A percentile compares a stretch with the other conserved stretches of the same genome.
phyloP scores from a whole-genome alignment of 441 rosid species.

The Cnidoscolus chayamansa region DNA sequence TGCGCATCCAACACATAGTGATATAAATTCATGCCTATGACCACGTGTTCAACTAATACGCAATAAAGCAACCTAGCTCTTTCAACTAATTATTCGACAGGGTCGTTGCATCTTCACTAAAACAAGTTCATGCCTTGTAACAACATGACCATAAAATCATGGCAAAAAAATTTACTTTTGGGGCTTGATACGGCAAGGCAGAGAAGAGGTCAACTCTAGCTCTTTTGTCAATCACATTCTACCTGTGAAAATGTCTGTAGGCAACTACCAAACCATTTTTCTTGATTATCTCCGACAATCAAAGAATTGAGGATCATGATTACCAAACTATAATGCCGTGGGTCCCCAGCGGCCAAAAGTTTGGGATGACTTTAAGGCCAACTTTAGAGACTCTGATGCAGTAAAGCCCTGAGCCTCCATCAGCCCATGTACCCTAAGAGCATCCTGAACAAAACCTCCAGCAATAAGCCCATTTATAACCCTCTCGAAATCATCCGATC shows the following conservation, averaged over 20 bases:
- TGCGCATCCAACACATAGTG: neutral
- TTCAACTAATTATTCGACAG: slow-evolving; percentile 16
- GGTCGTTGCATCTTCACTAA: neutral
- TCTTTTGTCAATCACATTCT: slow-evolving; percentile 14
- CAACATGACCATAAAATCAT: neutral
- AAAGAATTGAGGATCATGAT: slow-evolving; percentile 6
- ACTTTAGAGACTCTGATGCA: slow-evolving; percentile 36
- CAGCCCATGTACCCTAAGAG: slow-evolving; percentile 41
- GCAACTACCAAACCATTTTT: slow-evolving; percentile 2
- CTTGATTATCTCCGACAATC: slow-evolving; percentile 9
- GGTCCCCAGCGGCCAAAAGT: slow-evolving; percentile 25
- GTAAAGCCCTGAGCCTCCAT: slow-evolving; percentile 58
- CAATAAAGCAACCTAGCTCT: slow-evolving; percentile 10
- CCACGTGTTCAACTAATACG: neutral
- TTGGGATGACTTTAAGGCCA: slow-evolving; percentile 28
- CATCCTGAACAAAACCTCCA: slow-evolving; percentile 67
- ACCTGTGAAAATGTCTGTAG: slow-evolving; percentile 4
- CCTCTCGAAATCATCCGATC: slow-evolving; percentile 51
- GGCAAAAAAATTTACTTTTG: slow-evolving; percentile 2
- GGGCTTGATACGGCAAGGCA: neutral
- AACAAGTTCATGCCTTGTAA: slow-evolving; percentile 13
- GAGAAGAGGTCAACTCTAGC: neutral
- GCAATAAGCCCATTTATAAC: slow-evolving; percentile 48
- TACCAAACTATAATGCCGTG: slow-evolving; percentile 1
- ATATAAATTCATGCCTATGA: neutral